These are phyloP conservation scores for Paspalum notatum DNA, from an alignment of 176 grass and related monocot species.

Conservation along the genomic window DNA sequence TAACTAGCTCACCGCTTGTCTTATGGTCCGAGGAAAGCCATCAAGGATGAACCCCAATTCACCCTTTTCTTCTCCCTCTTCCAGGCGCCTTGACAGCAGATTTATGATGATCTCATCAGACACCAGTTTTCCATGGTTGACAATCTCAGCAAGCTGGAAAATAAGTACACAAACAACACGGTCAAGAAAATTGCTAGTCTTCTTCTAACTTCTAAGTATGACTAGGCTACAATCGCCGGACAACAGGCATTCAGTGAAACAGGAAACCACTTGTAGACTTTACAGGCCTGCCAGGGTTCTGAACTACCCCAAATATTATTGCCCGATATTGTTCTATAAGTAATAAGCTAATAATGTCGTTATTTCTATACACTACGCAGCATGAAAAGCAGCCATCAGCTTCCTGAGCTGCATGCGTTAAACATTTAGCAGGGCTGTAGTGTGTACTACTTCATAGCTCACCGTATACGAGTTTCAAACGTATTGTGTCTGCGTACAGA, in stretches of 20 bases:
- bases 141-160: slow-evolving; percentile 85
- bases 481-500: not conserved
- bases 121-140: slow-evolving; percentile 89
- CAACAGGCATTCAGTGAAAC: not conserved
- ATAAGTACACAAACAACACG: not conserved
- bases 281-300: not conserved
- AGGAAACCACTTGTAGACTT: not conserved
- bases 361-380: not conserved
- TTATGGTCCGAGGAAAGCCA: slow-evolving; percentile 94
- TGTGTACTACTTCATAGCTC: not conserved
- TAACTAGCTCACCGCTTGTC: slow-evolving; percentile 96
- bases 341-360: not conserved
- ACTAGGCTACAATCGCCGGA: not conserved
- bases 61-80: slow-evolving; percentile 69
- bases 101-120: slow-evolving; percentile 90
- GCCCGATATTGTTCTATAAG: not conserved
- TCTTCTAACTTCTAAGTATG: too few relatives aligned
- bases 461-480: too few relatives aligned
- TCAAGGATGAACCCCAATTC: slow-evolving; percentile 96
- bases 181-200: not conserved
- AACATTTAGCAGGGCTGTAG: not conserved
- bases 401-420: not conserved
- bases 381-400: not conserved
- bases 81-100: slow-evolving; percentile 81
- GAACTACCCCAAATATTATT: not conserved